These are phyloP conservation scores for Puccinellia tenuiflora DNA, from an alignment of 176 grass and related monocot species.

Conservation along the genomic window DNA sequence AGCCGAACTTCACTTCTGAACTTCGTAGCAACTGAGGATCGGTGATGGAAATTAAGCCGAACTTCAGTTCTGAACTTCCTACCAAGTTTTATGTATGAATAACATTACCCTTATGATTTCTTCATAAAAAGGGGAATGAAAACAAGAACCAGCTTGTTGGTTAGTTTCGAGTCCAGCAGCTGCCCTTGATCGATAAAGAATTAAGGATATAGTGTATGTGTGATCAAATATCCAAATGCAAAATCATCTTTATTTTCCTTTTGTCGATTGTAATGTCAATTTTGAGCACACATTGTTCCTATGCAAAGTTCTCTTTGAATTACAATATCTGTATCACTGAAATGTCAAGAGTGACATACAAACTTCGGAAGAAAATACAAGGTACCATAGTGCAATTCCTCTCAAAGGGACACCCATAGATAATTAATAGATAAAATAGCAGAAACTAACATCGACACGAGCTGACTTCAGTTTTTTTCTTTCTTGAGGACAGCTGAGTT, in stretches of 20 bases:
- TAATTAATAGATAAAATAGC: not conserved
- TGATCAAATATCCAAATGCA: not conserved
- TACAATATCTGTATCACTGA: not conserved
- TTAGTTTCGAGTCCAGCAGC: not conserved
- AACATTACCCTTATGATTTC: not conserved
- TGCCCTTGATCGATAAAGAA: not conserved
- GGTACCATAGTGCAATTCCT: not conserved
- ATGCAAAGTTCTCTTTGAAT: not conserved
- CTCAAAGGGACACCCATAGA: not conserved
- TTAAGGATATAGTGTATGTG: not conserved
- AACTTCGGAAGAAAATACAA: not conserved
- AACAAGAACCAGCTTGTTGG: not conserved
- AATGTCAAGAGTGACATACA: not conserved
- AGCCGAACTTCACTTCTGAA: too few relatives aligned
- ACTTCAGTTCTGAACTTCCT: not conserved
- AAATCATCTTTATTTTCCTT: not conserved
- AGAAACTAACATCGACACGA: not conserved
- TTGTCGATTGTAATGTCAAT: not conserved
- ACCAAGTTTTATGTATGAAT: not conserved
- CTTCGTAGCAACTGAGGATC: not conserved
- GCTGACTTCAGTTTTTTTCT: too few relatives aligned
- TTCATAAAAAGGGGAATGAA: not conserved
- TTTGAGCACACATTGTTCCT: not conserved
- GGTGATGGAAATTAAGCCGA: not conserved
- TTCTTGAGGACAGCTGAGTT: not conserved